phyloP scores from a whole-genome alignment of 345 rosid species.

The Draba incana region DNA sequence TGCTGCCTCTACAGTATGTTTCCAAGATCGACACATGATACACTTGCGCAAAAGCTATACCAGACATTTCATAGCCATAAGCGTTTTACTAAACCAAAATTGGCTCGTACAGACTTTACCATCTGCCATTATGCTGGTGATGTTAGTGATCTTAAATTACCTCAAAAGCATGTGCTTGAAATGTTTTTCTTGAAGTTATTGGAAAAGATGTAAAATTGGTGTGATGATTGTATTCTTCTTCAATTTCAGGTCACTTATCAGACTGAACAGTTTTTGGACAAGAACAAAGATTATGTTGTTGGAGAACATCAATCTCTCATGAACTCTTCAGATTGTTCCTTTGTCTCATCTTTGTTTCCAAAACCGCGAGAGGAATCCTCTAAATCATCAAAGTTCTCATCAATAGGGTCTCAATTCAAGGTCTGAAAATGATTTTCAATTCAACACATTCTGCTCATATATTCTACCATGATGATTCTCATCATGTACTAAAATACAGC shows the following conservation, averaged over 20 bases:
- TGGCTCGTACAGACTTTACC: slow-evolving; percentile 93
- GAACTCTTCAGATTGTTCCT: slow-evolving; percentile 75
- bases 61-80: slow-evolving; percentile 85
- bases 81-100: slow-evolving; percentile 91
- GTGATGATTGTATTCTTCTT: slow-evolving; percentile 17
- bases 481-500: slow-evolving; percentile 58
- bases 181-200: slow-evolving; percentile 16
- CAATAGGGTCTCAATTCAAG: slow-evolving; percentile 97
- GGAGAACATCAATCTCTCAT: slow-evolving; percentile 90
- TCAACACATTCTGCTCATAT: slow-evolving; percentile 20
- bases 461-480: slow-evolving; percentile 24
- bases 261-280: slow-evolving; percentile 88
- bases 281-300: slow-evolving; percentile 96
- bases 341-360: slow-evolving; percentile 83
- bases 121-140: slow-evolving; percentile 97
- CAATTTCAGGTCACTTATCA: slow-evolving; percentile 87
- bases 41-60: slow-evolving; percentile 93
- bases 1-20: slow-evolving; percentile 72
- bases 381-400: slow-evolving; percentile 86
- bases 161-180: slow-evolving; percentile 22
- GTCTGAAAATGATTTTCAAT: slow-evolving; percentile 44
- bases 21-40: slow-evolving; percentile 96
- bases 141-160: slow-evolving; percentile 54
- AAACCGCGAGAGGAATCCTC: slow-evolving; percentile 81
- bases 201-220: not conserved